These are phyloP conservation scores for Ogataea wickerhamii DNA, from an alignment of 805 yeast genomes.

Conservation along the genomic window DNA sequence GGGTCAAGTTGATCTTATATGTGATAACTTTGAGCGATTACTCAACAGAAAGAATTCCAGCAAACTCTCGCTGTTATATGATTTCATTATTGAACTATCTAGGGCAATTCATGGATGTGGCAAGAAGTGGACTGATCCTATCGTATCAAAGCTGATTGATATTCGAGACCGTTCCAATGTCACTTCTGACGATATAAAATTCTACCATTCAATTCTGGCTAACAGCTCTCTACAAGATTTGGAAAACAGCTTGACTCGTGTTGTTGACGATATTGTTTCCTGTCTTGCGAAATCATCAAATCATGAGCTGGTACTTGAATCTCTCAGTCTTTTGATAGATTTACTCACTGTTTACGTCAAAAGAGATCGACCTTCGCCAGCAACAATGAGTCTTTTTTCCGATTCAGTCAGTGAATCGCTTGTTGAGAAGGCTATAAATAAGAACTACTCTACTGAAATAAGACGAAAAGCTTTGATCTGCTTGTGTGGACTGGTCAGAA, in stretches of 20 bases:
- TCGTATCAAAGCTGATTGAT: slow-evolving; percentile 16
- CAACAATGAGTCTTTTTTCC: slow-evolving; percentile 3
- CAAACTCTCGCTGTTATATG: slow-evolving; percentile 20
- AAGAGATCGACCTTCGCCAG: slow-evolving; percentile 7
- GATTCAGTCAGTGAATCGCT: slow-evolving; percentile 14
- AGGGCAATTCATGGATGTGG: slow-evolving; percentile 26
- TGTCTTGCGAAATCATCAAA: slow-evolving; percentile 24
- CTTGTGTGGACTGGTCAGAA: slow-evolving; percentile 17
- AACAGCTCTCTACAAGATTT: slow-evolving; percentile 31
- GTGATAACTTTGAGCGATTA: slow-evolving; percentile 17
- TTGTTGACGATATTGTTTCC: slow-evolving; percentile 19
- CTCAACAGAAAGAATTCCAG: slow-evolving; percentile 14
- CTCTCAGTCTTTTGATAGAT: slow-evolving; percentile 21
- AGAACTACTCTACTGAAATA: slow-evolving; percentile 33
- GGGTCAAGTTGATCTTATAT: slow-evolving; percentile 11
- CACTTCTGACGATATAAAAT: slow-evolving; percentile 33
- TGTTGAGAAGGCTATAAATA: slow-evolving; percentile 24
- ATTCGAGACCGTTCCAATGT: slow-evolving; percentile 21
- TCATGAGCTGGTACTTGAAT: slow-evolving; percentile 32
- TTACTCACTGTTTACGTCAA: slow-evolving; percentile 16
- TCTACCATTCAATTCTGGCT: slow-evolving; percentile 34
- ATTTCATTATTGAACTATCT: slow-evolving; percentile 25
- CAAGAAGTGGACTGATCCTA: slow-evolving; percentile 15
- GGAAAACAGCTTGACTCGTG: slow-evolving; percentile 25
- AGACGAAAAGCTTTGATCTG: slow-evolving; percentile 27